Evolutionary conservation across 1,139 yeast species (phyloP).

Genomic region (Yamadazyma buinensis): DNA sequence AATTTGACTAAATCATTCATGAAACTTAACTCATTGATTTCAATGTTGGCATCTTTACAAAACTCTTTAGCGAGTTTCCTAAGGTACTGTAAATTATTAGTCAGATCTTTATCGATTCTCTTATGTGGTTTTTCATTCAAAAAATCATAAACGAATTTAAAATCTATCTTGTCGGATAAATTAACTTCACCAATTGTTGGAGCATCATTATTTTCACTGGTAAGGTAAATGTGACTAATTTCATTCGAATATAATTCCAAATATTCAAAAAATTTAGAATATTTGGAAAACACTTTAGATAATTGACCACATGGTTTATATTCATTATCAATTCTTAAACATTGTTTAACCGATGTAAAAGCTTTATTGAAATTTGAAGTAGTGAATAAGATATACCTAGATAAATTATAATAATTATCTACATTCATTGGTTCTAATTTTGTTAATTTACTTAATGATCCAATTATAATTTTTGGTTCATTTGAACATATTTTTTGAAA

Average conservation of each 20-base stretch:
- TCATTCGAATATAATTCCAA: conserved; percentile 44
- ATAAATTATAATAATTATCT: conserved; percentile 24
- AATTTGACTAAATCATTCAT: conserved; percentile 33
- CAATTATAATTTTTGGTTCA: conserved; percentile 19
- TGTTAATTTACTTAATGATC: conserved; percentile 24
- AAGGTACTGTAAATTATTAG: conserved; percentile 34
- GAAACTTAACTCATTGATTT: conserved; percentile 15
- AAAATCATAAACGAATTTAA: conserved; percentile 19
- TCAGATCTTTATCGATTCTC: conserved; percentile 19
- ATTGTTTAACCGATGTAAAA: conserved; percentile 47
- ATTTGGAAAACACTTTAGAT: conserved; percentile 42
- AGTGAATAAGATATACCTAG: conserved; percentile 47
- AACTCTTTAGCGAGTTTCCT: conserved; percentile 19
- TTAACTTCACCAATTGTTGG: conserved; percentile 16
- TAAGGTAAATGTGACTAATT: conserved; percentile 33
- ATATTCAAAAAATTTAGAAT: conserved; percentile 28
- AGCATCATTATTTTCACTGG: conserved; percentile 6
- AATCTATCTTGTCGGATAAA: conserved; percentile 24
- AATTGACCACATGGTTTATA: conserved; percentile 47
- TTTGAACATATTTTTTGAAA: conserved; percentile 19
- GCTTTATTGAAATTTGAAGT: conserved; percentile 51
- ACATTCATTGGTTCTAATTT: conserved; percentile 31
- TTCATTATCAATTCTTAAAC: conserved; percentile 71
- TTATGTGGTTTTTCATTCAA: conserved; percentile 31
- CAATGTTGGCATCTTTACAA: conserved; percentile 10